Evolutionary conservation across 228 moss, liverwort and hornwort genomes (phyloP).

Genomic region (Sphagnum fallax): DNA sequence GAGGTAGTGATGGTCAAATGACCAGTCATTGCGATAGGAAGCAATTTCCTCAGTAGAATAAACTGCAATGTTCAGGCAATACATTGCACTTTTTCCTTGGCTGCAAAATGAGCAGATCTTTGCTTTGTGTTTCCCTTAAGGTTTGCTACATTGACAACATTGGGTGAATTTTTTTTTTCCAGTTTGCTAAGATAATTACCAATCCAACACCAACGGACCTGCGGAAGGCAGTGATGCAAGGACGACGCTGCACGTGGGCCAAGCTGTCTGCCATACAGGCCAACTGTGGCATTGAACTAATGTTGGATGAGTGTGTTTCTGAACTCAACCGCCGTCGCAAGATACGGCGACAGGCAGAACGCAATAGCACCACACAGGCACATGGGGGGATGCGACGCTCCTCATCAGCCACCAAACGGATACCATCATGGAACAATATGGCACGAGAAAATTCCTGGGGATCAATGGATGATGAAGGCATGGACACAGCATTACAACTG

Average conservation of each 20-base stretch:
- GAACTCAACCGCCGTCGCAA: conserved; percentile 86
- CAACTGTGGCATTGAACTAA: conserved; percentile 95
- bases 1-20: too few relatives aligned
- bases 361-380: conserved; percentile 36
- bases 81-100: too few relatives aligned
- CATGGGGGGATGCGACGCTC: conserved; percentile 30
- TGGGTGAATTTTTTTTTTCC: conserved; percentile 5
- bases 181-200: conserved; percentile 91
- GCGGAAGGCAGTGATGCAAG: conserved; percentile 95
- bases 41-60: too few relatives aligned
- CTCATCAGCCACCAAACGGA: conserved; percentile 48
- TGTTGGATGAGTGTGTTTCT: conserved; percentile 90
- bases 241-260: conserved; percentile 82
- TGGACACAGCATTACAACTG: conserved; percentile 41
- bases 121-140: background rate
- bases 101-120: too few relatives aligned
- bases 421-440: conserved; percentile 93
- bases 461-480: conserved; percentile 72
- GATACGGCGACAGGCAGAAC: conserved; percentile 56
- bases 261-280: conserved; percentile 96
- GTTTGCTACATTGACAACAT: background rate
- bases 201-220: conserved; percentile 81
- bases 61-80: too few relatives aligned
- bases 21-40: too few relatives aligned
- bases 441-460: conserved; percentile 78